A percentile compares a stretch with the other conserved stretches of the same genome.
Conservation (phyloP, 2,329 filamentous ascomycete genomes). For the Xylaria multiplex region DNA sequence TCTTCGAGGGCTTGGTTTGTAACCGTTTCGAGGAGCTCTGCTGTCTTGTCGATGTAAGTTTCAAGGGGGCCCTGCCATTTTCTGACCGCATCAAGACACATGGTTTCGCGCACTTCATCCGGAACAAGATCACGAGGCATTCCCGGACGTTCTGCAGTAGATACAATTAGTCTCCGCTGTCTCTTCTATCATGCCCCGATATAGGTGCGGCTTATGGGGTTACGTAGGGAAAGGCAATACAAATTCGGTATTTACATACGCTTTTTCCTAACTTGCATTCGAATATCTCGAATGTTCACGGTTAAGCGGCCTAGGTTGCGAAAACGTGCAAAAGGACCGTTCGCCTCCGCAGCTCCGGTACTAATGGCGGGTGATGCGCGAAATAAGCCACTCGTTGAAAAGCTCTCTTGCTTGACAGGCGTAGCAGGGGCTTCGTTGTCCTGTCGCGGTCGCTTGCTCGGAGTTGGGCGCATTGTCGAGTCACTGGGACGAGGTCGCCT, state of each 20-base stretch:
- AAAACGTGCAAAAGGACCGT: constrained; percentile 53
- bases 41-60: constrained; percentile 59
- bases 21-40: constrained; percentile 58
- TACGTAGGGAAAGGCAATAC: background rate
- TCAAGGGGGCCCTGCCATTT: constrained; percentile 67
- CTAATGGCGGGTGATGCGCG: constrained; percentile 44
- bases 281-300: constrained; percentile 62
- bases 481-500: constrained; percentile 46
- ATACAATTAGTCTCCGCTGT: constrained; percentile 1
- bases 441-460: constrained; percentile 44
- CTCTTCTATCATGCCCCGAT: background rate
- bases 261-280: constrained; percentile 63
- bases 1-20: constrained; percentile 59
- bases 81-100: constrained; percentile 66
- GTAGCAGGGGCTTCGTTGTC: constrained; percentile 32
- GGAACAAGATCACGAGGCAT: constrained; percentile 66
- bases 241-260: constrained; percentile 40
- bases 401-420: constrained; percentile 54
- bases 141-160: constrained; percentile 57
- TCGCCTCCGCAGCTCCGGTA: constrained; percentile 26
- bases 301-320: constrained; percentile 53
- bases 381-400: constrained; percentile 39
- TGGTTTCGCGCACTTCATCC: constrained; percentile 66
- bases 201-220: background rate
- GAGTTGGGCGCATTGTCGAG: constrained; percentile 46